Base-by-base conservation (phyloP, 495 filamentous ascomycete genomes). In the Annulohypoxylon maeteangense region DNA sequence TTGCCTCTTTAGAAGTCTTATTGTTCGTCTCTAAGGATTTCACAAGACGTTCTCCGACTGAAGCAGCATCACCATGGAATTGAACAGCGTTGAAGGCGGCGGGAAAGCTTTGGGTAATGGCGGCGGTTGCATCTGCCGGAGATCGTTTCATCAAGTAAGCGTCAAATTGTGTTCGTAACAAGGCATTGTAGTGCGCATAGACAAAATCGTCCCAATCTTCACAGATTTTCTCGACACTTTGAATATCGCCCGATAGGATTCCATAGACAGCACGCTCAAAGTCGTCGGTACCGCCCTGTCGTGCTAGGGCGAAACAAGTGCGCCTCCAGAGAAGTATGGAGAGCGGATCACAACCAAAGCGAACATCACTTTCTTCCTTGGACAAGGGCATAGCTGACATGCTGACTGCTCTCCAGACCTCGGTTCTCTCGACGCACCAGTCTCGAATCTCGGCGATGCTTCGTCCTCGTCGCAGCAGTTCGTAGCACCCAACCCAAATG, bases 191-290 rank as follows among this genome's bases (percentile, higher is more conserved):
- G 74, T 93, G 89, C 7, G 90, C 91, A 74, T 94, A 98, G n/a
- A 98, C 86, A 68, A 90, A 88, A 77, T 99, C 95, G 67, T 98
- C 93, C 90, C 92, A 97, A 38, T 87, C 88, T 44, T 85, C 83
- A 78, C 93, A 95, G 12, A 95, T 88, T 68, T 87, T 87, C 74
- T 91, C 85, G 10, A 94, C 92, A 44, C 90, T 89, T 36, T 88
- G 82, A 6, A 93, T 83, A 74, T 98, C 91, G 42, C 96, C 96
- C 44, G 91, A 90, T 53, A 99, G 86, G 20, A 96, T 82, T 20
- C 91, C 94, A 74, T 97, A 98, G 1, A 98, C 93, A 23, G 95
- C 95, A 29, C 88, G 86, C 81, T 99, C 93, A 75, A 92, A 95
- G 27, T 91, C 88, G 59, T 89, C 87, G 0, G 87, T 87, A 31